phyloP scores from a whole-genome alignment of 2,329 filamentous ascomycete genomes.

The Penicillium freii region DNA sequence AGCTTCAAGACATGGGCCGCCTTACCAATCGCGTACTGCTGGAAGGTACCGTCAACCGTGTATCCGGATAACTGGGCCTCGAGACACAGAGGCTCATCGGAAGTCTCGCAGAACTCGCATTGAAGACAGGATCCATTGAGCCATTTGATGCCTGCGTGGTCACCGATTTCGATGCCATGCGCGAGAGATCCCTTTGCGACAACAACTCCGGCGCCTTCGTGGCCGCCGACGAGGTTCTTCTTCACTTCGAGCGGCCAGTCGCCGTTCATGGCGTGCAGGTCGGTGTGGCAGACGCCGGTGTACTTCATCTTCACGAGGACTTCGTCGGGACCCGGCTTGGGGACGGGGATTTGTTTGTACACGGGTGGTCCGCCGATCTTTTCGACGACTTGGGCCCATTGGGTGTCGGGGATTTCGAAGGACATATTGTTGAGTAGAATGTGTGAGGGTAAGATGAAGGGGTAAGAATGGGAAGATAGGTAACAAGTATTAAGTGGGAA shows the following conservation, averaged over 20 bases:
- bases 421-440: conserved; percentile 11
- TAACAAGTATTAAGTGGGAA: not conserved
- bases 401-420: conserved; percentile 66
- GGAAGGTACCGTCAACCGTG: conserved; percentile 89
- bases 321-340: conserved; percentile 79
- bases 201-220: conserved; percentile 76
- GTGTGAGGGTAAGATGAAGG: not conserved
- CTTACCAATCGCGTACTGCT: conserved; percentile 87
- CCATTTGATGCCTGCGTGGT: conserved; percentile 88
- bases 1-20: conserved; percentile 81
- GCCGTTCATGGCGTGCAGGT: conserved; percentile 76
- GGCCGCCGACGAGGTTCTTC: conserved; percentile 80
- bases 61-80: conserved; percentile 78
- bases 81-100: conserved; percentile 79
- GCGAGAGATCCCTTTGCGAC: conserved; percentile 77
- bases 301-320: conserved; percentile 89
- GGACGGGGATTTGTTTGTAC: conserved; percentile 67
- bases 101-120: conserved; percentile 78
- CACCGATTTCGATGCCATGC: conserved; percentile 73
- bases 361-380: conserved; percentile 68
- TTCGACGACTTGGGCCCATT: conserved; percentile 91
- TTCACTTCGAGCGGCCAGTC: conserved; percentile 87
- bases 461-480: not conserved
- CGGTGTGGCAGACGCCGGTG: conserved; percentile 88
- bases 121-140: conserved; percentile 81